Evolutionary conservation across 257 asterid genomes (phyloP).

Genomic region (Lantana camara): DNA sequence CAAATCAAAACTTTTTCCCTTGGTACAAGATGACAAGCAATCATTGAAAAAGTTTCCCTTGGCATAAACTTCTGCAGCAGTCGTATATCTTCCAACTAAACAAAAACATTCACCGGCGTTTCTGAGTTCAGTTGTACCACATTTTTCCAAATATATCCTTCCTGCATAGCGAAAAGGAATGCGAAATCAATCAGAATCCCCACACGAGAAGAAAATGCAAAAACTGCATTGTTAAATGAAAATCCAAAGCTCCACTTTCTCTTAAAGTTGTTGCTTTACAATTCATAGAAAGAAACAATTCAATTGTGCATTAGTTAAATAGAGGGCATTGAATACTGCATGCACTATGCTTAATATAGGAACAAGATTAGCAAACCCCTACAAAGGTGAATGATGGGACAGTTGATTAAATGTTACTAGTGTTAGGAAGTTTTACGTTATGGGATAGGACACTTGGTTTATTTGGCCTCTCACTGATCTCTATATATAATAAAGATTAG

Average conservation of each 20-base stretch:
- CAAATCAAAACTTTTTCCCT: constrained; percentile 46
- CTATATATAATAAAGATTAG: too few relatives aligned
- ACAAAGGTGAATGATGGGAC: too few relatives aligned
- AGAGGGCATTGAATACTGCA: too few relatives aligned
- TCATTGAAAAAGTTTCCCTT: constrained; percentile 45
- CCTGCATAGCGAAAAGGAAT: constrained; percentile 34
- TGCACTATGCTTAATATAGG: not conserved
- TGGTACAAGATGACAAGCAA: constrained; percentile 52
- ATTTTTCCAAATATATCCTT: constrained; percentile 49
- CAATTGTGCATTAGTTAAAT: too few relatives aligned
- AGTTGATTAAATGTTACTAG: too few relatives aligned
- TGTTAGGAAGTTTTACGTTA: too few relatives aligned
- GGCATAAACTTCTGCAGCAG: constrained; percentile 52
- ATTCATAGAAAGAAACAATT: too few relatives aligned
- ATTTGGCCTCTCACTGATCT: too few relatives aligned
- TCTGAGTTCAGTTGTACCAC: constrained; percentile 38
- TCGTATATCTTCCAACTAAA: constrained; percentile 43
- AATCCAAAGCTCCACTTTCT: not conserved
- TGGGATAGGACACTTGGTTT: too few relatives aligned
- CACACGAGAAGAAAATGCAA: not conserved
- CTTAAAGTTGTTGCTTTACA: not conserved
- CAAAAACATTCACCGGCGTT: constrained; percentile 70
- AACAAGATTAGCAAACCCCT: too few relatives aligned
- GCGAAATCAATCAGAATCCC: not conserved
- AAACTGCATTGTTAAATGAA: not conserved